These are phyloP conservation scores for Cornus florida DNA, from an alignment of 148 eudicot species.

Conservation along the genomic window DNA sequence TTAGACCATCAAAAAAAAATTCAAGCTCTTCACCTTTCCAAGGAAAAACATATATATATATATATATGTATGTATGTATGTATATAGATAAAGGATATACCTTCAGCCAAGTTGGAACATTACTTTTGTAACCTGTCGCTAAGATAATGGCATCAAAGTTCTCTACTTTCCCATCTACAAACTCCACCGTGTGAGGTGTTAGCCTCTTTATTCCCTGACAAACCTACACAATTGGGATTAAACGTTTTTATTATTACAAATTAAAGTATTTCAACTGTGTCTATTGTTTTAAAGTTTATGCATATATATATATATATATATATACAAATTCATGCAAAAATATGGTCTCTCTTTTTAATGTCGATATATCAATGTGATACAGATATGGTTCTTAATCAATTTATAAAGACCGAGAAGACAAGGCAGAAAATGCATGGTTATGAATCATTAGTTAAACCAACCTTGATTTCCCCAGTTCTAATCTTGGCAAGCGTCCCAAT, in stretches of 20 bases:
- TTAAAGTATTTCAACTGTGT: no score
- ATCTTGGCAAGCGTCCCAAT: slow-evolving; percentile 61
- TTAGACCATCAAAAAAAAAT: background rate
- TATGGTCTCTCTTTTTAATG: no score
- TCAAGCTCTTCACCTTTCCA: no score
- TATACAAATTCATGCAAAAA: no score
- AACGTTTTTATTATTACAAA: background rate
- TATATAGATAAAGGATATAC: slow-evolving; percentile 23
- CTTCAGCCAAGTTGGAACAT: slow-evolving; percentile 76
- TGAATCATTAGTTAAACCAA: background rate
- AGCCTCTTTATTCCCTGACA: slow-evolving; percentile 54
- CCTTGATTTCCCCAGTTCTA: slow-evolving; percentile 54
- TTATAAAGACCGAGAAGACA: no score
- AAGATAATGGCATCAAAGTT: slow-evolving; percentile 60
- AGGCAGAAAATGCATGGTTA: no score
- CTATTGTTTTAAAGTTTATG: no score
- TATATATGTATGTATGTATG: no score
- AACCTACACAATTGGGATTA: slow-evolving; percentile 32
- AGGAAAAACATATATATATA: no score
- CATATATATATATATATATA: no score
- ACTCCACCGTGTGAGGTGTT: slow-evolving; percentile 38
- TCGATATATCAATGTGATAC: no score
- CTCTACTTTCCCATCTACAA: slow-evolving; percentile 53
- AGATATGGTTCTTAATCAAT: no score
- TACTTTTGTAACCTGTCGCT: slow-evolving; percentile 79